Percentiles rank a stretch among this genome's conserved stretches.
Evolutionary conservation across 1,284 basidiomycete genomes (phyloP).

Genomic region (Ustilago cynodontis): DNA sequence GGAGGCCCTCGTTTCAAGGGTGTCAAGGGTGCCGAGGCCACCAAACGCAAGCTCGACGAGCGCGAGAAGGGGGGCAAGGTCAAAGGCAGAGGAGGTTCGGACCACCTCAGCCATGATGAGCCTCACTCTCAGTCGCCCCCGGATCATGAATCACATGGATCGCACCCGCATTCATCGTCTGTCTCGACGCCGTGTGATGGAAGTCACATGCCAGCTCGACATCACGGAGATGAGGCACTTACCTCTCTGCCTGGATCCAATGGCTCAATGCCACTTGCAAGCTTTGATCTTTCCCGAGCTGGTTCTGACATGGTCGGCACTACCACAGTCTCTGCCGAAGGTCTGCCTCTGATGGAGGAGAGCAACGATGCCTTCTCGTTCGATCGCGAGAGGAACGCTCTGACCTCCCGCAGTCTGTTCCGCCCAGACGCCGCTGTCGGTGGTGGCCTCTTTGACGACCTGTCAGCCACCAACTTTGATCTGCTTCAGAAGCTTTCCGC

Average conservation of each 20-base stretch:
- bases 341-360: conserved; percentile 17
- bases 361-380: conserved; percentile 35
- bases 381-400: conserved; percentile 36
- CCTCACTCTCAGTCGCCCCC: conserved; percentile 36
- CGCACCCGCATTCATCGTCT: conserved; percentile 12
- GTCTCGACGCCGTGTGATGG: conserved; percentile 27
- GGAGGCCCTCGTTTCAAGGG: conserved; percentile 65
- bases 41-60: conserved; percentile 52
- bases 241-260: neutral
- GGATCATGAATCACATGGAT: conserved; percentile 23
- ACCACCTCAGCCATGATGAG: conserved; percentile 30
- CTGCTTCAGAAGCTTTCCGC: conserved; percentile 53
- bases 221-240: neutral
- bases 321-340: conserved; percentile 9
- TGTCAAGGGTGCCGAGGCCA: conserved; percentile 54
- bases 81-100: conserved; percentile 17
- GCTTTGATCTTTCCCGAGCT: conserved; percentile 16
- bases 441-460: conserved; percentile 50
- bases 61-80: conserved; percentile 41
- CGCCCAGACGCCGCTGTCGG: conserved; percentile 26
- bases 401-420: conserved; percentile 35
- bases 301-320: conserved; percentile 13
- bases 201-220: conserved; percentile 5
- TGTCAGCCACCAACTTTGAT: conserved; percentile 58
- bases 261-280: conserved; percentile 1